Percentiles rank a stretch among this genome's conserved stretches.
phyloP scores from a whole-genome alignment of 192 early-diverging fungal genomes.

The Coemansia pectinata region DNA sequence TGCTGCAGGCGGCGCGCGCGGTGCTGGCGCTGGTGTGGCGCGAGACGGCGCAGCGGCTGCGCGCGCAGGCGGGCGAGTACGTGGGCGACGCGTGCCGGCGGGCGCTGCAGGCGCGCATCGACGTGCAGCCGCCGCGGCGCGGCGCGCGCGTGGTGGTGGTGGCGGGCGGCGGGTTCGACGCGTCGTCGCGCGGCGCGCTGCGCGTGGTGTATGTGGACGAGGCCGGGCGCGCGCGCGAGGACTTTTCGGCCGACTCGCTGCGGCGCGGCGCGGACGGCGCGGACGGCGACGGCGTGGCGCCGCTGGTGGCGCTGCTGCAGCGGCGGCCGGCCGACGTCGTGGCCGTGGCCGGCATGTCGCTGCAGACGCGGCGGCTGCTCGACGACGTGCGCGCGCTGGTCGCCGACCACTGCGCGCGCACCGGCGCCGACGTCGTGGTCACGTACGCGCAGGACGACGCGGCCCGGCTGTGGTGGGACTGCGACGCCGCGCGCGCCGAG shows the following conservation, averaged over 20 bases:
- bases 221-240: conserved; percentile 68
- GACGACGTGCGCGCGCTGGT: conserved; percentile 64
- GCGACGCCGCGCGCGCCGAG: conserved; percentile 66
- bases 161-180: conserved; percentile 49
- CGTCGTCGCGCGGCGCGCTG: conserved; percentile 51
- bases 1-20: conserved; percentile 59
- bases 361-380: conserved; percentile 73
- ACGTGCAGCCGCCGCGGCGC: conserved; percentile 21
- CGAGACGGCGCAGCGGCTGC: conserved; percentile 73
- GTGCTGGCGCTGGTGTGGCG: conserved; percentile 74
- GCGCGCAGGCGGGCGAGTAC: conserved; percentile 68
- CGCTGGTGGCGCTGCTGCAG: conserved; percentile 62
- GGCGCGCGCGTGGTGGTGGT: conserved; percentile 40
- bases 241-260: conserved; percentile 64
- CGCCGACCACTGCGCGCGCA: conserved; percentile 51
- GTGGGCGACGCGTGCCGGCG: conserved; percentile 67
- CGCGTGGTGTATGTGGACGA: conserved; percentile 73
- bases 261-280: conserved; percentile 11
- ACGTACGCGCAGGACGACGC: conserved; percentile 86
- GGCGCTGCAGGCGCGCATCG: conserved; percentile 60
- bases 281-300: conserved; percentile 37
- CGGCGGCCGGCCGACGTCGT: conserved; percentile 72
- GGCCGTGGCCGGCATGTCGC: conserved; percentile 76
- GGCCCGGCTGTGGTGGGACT: conserved; percentile 83
- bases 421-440: conserved; percentile 59